Percentiles rank a stretch among this genome's conserved stretches.
Evolutionary conservation across 1,139 yeast genomes (phyloP).

Genomic region (Magnusiomyces tetraspermus): DNA sequence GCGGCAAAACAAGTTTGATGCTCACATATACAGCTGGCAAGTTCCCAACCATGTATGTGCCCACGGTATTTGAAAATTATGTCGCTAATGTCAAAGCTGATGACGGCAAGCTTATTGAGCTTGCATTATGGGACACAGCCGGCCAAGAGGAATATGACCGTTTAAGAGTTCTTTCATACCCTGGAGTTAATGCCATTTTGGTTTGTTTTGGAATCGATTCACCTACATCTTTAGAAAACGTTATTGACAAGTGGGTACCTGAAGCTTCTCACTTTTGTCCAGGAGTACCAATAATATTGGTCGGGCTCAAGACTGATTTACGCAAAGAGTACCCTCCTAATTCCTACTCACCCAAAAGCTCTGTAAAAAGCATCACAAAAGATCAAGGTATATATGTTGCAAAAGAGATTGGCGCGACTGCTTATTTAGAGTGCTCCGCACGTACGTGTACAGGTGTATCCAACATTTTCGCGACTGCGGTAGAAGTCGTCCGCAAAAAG

Average conservation of each 20-base stretch:
- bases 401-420: conserved; percentile 55
- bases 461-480: conserved; percentile 49
- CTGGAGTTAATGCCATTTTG: conserved; percentile 66
- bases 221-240: conserved; percentile 56
- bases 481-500: conserved; percentile 19
- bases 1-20: conserved; percentile 84
- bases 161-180: conserved; percentile 71
- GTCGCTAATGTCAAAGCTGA: conserved; percentile 56
- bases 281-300: conserved; percentile 61
- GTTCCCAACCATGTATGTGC: conserved; percentile 71
- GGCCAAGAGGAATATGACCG: conserved; percentile 91
- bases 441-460: conserved; percentile 56
- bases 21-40: conserved; percentile 73
- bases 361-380: conserved; percentile 41
- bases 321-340: conserved; percentile 31
- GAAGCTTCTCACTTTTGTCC: conserved; percentile 81
- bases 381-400: conserved; percentile 42
- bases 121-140: conserved; percentile 89
- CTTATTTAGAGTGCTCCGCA: conserved; percentile 76
- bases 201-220: conserved; percentile 69
- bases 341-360: conserved; percentile 21
- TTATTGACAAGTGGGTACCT: conserved; percentile 76
- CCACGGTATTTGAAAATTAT: conserved; percentile 83
- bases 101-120: conserved; percentile 47
- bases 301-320: conserved; percentile 73